Evolutionary conservation across 2,329 filamentous ascomycete species (phyloP).

Genomic region (Paracorniculantispora psalliotae): DNA sequence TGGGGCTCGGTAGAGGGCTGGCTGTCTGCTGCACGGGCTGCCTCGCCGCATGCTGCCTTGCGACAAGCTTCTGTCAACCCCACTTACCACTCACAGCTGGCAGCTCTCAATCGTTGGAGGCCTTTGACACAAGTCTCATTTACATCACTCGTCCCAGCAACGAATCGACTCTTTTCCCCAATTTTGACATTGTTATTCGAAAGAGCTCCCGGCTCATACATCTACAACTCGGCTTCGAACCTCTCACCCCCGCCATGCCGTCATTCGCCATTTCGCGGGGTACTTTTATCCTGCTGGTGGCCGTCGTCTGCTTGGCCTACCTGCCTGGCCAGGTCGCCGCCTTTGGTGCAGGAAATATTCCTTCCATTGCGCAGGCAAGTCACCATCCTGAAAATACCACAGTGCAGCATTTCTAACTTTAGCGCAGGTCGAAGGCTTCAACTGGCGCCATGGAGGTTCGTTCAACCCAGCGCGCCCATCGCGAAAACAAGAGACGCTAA

Average conservation of each 20-base stretch:
- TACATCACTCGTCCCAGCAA: neutral
- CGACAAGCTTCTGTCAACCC: neutral
- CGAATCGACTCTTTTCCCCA: neutral
- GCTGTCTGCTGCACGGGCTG: neutral
- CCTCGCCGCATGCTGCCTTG: neutral
- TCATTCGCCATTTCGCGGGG: conserved; percentile 42
- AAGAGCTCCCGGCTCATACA: neutral
- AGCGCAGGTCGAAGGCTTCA: conserved; percentile 59
- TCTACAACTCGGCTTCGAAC: neutral
- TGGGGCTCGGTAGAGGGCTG: neutral
- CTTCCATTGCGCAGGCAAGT: conserved; percentile 49
- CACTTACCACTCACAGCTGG: neutral
- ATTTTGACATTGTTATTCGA: neutral
- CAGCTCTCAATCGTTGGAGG: neutral
- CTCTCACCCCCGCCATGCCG: conserved; percentile 36
- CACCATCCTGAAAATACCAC: neutral
- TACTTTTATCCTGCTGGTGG: conserved; percentile 46
- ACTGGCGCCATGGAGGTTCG: conserved; percentile 64
- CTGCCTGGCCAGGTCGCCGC: conserved; percentile 53
- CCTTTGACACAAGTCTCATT: neutral
- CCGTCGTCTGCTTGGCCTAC: conserved; percentile 49
- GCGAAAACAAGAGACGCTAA: neutral
- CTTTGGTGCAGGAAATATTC: conserved; percentile 68
- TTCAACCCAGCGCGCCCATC: neutral
- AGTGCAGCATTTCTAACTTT: conserved; percentile 14